Evolutionary conservation across 805 yeast species (phyloP), one percentile per base, ranked within the genome.

Genomic region (Metschnikowia bowlesiae): DNA sequence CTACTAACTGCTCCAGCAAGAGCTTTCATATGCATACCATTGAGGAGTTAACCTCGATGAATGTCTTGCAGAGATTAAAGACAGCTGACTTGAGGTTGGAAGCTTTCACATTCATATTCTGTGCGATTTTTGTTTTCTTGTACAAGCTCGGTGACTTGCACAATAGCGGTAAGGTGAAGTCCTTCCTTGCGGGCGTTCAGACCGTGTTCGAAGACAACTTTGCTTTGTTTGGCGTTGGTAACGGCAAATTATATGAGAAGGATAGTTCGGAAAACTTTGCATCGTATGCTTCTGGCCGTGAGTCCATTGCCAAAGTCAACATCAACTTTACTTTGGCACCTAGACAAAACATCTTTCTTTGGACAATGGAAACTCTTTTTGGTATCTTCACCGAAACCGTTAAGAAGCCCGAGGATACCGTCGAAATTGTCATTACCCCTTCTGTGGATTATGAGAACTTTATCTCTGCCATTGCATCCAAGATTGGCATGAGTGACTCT

Each of bases 241-340:
- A 62, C 37, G 70, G 68, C 22, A 65, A 73, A 50, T 68, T 81
- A 60, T 74, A 76, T 55, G 73, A 83, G 57, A 77, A 80, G 65
- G 95, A 86, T 62, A 79, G 82, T 44, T 71, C 83, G 28, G 83
- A 85, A 59, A 72, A 76, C 52, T 89, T 69, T 67, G 69, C 78
- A 74, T 74, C 87, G 35, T 94, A 89, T 65, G 96, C 97, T 39
- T 80, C 96, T 50, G 99, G 99, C 54, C 84, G 99, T 67, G 73
- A 81, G 52, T 85, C 89, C 66, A 78, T 94, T 53, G 82, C 82
- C 53, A 76, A 80, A 49, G 70, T 90, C 51, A 70, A 78, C 50
- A 75, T 85, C 43, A 81, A 78, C 54, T 75, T 90, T 64, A 78
- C 77, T 50, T 75, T 91, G 67, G 74, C 81, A 53, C 82, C 95